A percentile compares a stretch with the other conserved stretches of the same genome.
Evolutionary conservation across 306 rosid species (phyloP).

Genomic region (Casuarina glauca): DNA sequence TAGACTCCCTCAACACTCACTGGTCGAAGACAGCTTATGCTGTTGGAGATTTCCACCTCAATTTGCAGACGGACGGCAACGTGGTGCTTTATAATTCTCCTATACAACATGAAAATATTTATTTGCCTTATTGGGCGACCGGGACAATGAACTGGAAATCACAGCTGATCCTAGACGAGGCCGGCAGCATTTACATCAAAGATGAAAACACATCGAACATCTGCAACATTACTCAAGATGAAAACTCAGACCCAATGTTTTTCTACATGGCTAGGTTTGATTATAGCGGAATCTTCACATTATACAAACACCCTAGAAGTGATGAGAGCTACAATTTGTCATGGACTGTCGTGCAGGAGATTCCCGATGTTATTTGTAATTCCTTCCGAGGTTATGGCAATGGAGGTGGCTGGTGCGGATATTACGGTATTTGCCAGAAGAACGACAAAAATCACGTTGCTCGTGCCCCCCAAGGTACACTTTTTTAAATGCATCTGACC

Average conservation of each 20-base stretch:
- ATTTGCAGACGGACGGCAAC: conserved; percentile 9
- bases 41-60: conserved; percentile 30
- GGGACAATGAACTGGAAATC: background rate
- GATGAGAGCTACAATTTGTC: conserved; percentile 18
- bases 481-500: background rate
- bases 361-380: conserved; percentile 31
- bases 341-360: background rate
- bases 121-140: conserved; percentile 13
- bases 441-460: conserved; percentile 5
- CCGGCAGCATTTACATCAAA: conserved; percentile 23
- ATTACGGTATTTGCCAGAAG: conserved; percentile 23
- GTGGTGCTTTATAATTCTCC: conserved; percentile 17
- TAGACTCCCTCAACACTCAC: conserved; percentile 3
- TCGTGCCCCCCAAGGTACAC: conserved; percentile 30
- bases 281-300: conserved; percentile 28
- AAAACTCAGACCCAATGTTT: background rate
- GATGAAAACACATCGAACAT: background rate
- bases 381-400: background rate
- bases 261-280: conserved; percentile 34
- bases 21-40: conserved; percentile 21
- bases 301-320: conserved; percentile 8
- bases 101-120: background rate
- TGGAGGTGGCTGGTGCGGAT: conserved; percentile 30
- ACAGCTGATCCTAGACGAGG: conserved; percentile 26
- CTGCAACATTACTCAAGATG: background rate